phyloP scores from a whole-genome alignment of 208 protist genomes.

The Acanthamoeba culbertsoni region DNA sequence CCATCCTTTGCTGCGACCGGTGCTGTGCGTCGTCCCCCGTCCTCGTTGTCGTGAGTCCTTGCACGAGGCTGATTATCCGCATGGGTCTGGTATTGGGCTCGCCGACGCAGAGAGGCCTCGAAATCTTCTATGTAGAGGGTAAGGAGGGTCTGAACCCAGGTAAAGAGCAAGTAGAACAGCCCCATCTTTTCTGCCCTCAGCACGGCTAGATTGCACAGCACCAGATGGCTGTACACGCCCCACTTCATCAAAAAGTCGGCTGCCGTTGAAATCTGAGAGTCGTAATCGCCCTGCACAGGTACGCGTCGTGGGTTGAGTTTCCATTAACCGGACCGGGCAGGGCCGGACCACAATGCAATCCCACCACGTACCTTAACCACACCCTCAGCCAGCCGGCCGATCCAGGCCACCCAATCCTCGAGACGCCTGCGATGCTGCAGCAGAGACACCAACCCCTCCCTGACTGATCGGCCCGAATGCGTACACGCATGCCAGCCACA shows the following conservation, averaged over 20 bases:
- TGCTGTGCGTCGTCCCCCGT: too few relatives aligned
- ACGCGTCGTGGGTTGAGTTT: too few relatives aligned
- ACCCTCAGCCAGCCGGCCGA: background rate
- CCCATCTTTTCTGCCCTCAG: background rate
- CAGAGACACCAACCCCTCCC: background rate
- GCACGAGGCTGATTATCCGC: too few relatives aligned
- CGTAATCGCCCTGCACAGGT: background rate
- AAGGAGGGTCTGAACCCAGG: background rate
- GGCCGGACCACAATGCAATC: too few relatives aligned
- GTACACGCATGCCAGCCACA: too few relatives aligned
- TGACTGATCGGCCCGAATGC: background rate
- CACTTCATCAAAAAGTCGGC: slow-evolving; percentile 1
- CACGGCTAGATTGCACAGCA: background rate
- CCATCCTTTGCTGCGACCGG: too few relatives aligned
- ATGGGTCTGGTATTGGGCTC: background rate
- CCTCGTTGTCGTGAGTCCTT: too few relatives aligned
- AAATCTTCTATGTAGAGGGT: background rate
- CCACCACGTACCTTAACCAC: background rate
- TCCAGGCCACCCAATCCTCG: background rate
- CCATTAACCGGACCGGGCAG: too few relatives aligned
- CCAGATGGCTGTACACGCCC: background rate
- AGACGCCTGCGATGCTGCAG: background rate
- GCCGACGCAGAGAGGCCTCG: background rate
- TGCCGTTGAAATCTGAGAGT: background rate
- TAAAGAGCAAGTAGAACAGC: background rate